Percentiles rank a stretch among this genome's conserved stretches.
These are phyloP conservation scores for Nakazawaea anatomiae DNA, from an alignment of 805 yeast genomes.

Conservation along the genomic window DNA sequence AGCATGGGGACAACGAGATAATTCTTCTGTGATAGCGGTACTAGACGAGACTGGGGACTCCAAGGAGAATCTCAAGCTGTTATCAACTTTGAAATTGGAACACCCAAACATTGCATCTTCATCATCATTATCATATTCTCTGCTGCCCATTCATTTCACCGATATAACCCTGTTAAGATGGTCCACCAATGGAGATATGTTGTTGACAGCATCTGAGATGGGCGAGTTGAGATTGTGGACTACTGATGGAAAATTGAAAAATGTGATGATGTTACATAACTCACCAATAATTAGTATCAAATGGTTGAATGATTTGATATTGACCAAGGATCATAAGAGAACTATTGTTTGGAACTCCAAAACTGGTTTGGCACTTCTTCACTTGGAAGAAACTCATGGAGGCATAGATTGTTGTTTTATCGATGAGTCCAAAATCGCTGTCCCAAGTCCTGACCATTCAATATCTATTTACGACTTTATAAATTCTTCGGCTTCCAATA, in stretches of 20 bases:
- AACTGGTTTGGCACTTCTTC: constrained; percentile 43
- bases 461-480: constrained; percentile 51
- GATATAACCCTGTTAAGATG: constrained; percentile 37
- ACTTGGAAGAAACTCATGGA: constrained; percentile 28
- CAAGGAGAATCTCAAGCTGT: background rate
- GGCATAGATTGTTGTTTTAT: constrained; percentile 73
- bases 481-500: constrained; percentile 31
- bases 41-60: constrained; percentile 14
- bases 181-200: constrained; percentile 58
- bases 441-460: constrained; percentile 54
- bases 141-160: constrained; percentile 11
- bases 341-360: constrained; percentile 63
- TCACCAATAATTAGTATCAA: constrained; percentile 47
- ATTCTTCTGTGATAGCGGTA: constrained; percentile 20
- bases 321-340: constrained; percentile 56
- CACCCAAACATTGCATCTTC: constrained; percentile 5
- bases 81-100: constrained; percentile 5
- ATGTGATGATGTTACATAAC: constrained; percentile 46
- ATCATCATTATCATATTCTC: background rate
- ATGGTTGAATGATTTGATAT: constrained; percentile 56
- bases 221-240: constrained; percentile 84
- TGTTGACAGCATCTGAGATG: constrained; percentile 58
- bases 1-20: constrained; percentile 45
- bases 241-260: constrained; percentile 58
- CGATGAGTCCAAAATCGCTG: constrained; percentile 58